These are phyloP conservation scores for Cruciata laevipes DNA, from an alignment of 257 asterid genomes.

Conservation along the genomic window DNA sequence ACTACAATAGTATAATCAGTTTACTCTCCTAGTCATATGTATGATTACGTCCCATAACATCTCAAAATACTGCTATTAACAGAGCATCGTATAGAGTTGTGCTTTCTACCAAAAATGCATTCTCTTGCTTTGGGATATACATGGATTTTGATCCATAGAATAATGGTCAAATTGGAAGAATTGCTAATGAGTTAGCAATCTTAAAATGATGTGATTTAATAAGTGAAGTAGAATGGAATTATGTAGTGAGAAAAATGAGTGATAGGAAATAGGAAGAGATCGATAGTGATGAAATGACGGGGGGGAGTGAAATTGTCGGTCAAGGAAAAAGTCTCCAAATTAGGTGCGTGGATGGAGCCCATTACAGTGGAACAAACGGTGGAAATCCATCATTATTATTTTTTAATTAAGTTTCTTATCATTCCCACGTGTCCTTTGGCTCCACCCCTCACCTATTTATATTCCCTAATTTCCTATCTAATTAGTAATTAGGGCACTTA, in stretches of 20 bases:
- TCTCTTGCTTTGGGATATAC: too few species aligned
- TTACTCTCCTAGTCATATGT: too few species aligned
- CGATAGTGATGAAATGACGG: conserved; percentile 28
- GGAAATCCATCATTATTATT: conserved; percentile 46
- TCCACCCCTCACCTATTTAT: conserved; percentile 6
- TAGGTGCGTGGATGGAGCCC: conserved; percentile 41
- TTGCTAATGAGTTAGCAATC: too few species aligned
- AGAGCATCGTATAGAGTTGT: too few species aligned
- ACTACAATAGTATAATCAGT: too few species aligned
- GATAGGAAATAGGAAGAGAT: neutral
- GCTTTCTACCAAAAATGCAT: too few species aligned
- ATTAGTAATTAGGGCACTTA: neutral
- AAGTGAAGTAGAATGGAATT: too few species aligned
- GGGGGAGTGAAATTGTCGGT: conserved; percentile 34
- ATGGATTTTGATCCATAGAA: too few species aligned
- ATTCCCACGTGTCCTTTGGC: conserved; percentile 51
- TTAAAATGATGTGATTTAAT: too few species aligned
- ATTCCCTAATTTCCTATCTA: neutral
- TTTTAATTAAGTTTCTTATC: conserved; percentile 15
- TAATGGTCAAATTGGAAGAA: too few species aligned
- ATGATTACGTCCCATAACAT: too few species aligned
- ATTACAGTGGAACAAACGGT: conserved; percentile 72
- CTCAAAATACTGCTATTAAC: too few species aligned
- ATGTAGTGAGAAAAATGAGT: neutral
- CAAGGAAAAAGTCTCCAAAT: conserved; percentile 38